Percentiles rank a stretch among this genome's conserved stretches.
Conservation (phyloP, 2,329 filamentous ascomycete genomes). For the Grosmannia huntii region DNA sequence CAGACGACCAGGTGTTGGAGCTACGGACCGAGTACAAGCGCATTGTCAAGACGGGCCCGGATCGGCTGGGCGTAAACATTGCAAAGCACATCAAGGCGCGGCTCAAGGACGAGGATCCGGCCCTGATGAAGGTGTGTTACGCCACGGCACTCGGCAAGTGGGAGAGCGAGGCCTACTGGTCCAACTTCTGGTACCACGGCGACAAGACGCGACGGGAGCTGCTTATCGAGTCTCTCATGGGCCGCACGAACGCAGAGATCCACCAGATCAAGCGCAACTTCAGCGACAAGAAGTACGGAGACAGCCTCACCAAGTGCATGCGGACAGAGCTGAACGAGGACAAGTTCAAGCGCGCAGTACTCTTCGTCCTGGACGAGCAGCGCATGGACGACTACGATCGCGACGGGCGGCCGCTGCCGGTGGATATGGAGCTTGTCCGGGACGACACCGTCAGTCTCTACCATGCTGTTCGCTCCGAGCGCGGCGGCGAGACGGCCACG, state of each 20-base stretch:
- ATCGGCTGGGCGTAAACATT: constrained; percentile 68
- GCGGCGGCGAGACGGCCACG: constrained; percentile 80
- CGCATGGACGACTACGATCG: constrained; percentile 71
- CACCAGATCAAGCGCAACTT: constrained; percentile 77
- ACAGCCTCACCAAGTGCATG: constrained; percentile 76
- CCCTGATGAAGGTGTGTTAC: constrained; percentile 84
- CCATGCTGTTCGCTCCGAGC: constrained; percentile 53
- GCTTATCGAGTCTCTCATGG: constrained; percentile 87
- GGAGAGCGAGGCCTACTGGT: constrained; percentile 95
- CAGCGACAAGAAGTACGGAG: constrained; percentile 79
- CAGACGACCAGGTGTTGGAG: constrained; percentile 77
- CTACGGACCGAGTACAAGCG: constrained; percentile 84
- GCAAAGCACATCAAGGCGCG: constrained; percentile 71
- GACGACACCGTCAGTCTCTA: constrained; percentile 64
- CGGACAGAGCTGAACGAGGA: constrained; percentile 85
- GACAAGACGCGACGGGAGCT: constrained; percentile 76
- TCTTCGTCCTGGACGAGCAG: constrained; percentile 70
- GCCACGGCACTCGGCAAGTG: constrained; percentile 78
- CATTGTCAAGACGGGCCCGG: constrained; percentile 64
- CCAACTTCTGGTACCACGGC: constrained; percentile 93
- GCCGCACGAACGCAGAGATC: constrained; percentile 78
- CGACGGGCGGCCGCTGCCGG: constrained; percentile 40
- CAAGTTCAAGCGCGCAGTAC: constrained; percentile 83
- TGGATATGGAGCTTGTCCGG: constrained; percentile 49
- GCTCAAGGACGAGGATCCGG: constrained; percentile 59